These are phyloP conservation scores for Penicillium paradoxum DNA, from an alignment of 495 filamentous ascomycete species.

Conservation along the genomic window DNA sequence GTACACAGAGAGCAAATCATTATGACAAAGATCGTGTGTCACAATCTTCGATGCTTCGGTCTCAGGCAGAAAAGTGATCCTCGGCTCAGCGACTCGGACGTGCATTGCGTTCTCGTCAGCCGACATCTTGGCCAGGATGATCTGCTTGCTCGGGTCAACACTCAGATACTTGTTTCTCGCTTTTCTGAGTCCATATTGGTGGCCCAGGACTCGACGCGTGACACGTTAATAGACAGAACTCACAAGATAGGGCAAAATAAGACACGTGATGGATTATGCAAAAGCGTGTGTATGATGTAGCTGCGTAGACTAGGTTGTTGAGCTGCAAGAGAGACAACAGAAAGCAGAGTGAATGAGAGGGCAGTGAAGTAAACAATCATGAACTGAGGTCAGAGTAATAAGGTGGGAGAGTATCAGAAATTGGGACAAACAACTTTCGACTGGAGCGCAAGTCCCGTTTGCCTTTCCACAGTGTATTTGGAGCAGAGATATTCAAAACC, in stretches of 20 bases:
- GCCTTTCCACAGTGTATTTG: too few species aligned
- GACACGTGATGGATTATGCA: background rate
- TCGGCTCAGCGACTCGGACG: background rate
- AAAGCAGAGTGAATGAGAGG: background rate
- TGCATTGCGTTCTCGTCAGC: background rate
- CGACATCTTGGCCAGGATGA: background rate
- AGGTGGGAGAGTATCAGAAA: too few species aligned
- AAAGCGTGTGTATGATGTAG: background rate
- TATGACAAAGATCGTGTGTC: slow-evolving; percentile 2
- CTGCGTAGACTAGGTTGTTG: background rate
- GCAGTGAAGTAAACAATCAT: too few species aligned
- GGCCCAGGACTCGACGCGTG: background rate
- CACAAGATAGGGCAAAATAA: background rate
- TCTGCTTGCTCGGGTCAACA: too few species aligned
- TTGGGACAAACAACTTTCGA: too few species aligned
- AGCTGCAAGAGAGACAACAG: background rate
- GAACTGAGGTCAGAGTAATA: too few species aligned
- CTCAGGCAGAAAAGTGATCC: slow-evolving; percentile 2
- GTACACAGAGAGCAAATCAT: slow-evolving; percentile 5
- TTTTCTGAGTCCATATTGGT: background rate
- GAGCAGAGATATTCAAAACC: too few species aligned
- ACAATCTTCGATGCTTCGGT: slow-evolving; percentile 8
- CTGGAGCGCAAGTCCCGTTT: too few species aligned
- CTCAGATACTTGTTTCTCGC: background rate
- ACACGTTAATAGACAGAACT: background rate